Conservation (phyloP, 2,329 filamentous ascomycete species). For the Venturia carpophila region DNA sequence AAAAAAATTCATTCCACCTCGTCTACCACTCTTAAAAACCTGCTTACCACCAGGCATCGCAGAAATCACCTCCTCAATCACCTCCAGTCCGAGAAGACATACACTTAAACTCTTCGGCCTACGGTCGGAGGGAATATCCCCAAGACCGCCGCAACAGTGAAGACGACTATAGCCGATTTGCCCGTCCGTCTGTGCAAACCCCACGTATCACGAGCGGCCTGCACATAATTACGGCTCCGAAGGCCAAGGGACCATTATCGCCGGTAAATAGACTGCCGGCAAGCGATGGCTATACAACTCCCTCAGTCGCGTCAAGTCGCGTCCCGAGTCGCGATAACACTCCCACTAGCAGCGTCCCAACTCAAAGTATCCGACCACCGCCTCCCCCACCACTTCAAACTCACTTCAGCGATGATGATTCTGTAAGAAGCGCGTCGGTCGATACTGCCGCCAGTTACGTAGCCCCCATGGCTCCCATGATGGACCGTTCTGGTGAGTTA, state of each 20-base stretch:
- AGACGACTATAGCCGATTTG: background rate
- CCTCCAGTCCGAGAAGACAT: background rate
- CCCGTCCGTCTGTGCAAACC: background rate
- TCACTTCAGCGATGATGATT: background rate
- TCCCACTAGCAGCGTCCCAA: background rate
- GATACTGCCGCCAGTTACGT: background rate
- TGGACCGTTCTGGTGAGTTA: background rate
- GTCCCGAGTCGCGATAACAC: slow-evolving; percentile 1
- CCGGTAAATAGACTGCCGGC: background rate
- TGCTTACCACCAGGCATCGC: background rate
- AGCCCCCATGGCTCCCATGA: background rate
- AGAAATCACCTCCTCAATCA: background rate
- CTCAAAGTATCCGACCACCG: background rate
- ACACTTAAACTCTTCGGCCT: background rate
- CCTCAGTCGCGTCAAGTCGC: background rate
- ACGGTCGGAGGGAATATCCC: background rate
- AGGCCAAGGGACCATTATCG: background rate
- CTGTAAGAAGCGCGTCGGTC: slow-evolving; percentile 1
- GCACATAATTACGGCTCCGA: background rate
- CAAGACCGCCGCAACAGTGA: slow-evolving; percentile 5
- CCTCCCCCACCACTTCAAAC: background rate
- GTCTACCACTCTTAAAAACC: background rate
- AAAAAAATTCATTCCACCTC: no score
- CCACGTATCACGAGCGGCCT: background rate
- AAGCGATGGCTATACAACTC: background rate